phyloP scores from a whole-genome alignment of 208 protist species.

The Histomonas meleagridis region DNA sequence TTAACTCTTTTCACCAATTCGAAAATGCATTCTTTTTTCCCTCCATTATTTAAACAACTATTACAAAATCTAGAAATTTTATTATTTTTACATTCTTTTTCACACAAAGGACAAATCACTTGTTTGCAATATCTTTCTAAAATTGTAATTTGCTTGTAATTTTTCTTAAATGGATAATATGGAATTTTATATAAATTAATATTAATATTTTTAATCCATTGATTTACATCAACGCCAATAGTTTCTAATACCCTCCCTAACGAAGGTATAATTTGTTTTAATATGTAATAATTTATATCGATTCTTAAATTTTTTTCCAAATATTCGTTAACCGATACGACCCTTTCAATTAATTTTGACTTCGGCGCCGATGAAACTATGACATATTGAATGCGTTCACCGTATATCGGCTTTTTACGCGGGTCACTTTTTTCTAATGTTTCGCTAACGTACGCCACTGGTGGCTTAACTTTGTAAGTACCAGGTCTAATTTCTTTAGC shows the following conservation, averaged over 20 bases:
- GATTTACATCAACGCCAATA: not conserved
- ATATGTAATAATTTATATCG: not conserved
- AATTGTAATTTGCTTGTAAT: not conserved
- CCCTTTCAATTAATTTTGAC: not conserved
- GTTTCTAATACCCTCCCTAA: not conserved
- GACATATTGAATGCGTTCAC: not conserved
- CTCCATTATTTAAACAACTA: not conserved
- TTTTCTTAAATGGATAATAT: not conserved
- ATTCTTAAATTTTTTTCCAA: not conserved
- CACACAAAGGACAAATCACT: not conserved
- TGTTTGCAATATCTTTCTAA: not conserved
- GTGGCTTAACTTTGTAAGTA: not conserved
- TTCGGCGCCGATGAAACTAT: not conserved
- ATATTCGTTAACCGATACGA: not conserved
- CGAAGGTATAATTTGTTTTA: not conserved
- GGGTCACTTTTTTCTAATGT: not conserved
- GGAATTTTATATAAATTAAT: not conserved
- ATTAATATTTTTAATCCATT: not conserved
- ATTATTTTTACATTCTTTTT: too few relatives aligned
- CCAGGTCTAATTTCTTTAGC: not conserved
- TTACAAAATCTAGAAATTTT: not conserved
- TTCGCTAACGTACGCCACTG: not conserved
- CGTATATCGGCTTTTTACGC: not conserved
- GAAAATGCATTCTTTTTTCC: not conserved
- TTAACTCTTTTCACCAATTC: constrained; percentile 11